phyloP scores from a whole-genome alignment of 345 rosid species.

The Toxicodendron radicans region DNA sequence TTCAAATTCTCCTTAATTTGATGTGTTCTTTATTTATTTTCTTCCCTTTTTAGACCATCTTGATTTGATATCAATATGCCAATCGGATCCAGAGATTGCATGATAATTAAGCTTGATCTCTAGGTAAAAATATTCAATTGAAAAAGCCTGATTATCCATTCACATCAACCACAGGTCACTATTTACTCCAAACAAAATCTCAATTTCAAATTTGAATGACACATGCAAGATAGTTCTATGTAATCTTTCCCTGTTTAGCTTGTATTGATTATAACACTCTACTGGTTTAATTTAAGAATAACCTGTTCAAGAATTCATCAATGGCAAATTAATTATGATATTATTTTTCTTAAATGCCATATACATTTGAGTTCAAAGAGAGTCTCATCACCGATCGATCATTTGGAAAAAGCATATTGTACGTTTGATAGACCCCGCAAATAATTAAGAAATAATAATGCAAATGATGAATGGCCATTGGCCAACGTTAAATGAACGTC shows the following conservation, averaged over 20 bases:
- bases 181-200: no score
- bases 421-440: no score
- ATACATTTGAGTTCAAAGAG: no score
- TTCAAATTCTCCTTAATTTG: neutral
- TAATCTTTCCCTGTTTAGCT: no score
- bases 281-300: no score
- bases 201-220: neutral
- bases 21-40: neutral
- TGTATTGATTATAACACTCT: no score
- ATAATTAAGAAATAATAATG: no score
- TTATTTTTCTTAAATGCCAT: no score
- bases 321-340: no score
- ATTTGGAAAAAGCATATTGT: no score
- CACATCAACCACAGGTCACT: neutral
- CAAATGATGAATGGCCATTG: neutral
- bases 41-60: neutral
- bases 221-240: neutral
- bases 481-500: neutral
- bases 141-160: neutral
- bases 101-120: neutral
- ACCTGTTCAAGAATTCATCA: no score
- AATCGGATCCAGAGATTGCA: neutral
- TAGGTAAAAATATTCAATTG: neutral
- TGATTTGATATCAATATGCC: neutral
- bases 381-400: no score